Percentiles rank a stretch among this genome's conserved stretches.
These are phyloP conservation scores for Thermoascus crustaceus DNA, from an alignment of 2,329 filamentous ascomycete species.

Conservation along the genomic window DNA sequence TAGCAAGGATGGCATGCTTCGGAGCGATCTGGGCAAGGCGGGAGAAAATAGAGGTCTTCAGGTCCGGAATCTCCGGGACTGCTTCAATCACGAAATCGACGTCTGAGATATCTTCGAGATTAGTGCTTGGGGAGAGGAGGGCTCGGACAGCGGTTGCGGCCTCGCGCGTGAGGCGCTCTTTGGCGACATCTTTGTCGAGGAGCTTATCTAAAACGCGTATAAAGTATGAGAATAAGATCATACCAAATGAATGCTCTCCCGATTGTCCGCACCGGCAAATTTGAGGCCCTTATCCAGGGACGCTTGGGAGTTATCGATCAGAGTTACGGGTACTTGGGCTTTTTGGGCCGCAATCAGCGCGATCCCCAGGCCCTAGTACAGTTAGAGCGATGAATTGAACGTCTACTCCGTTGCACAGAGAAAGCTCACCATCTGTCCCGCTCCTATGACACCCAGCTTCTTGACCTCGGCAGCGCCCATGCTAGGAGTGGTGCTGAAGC, in stretches of 20 bases:
- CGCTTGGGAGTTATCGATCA: conserved; percentile 76
- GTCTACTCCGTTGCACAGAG: background rate
- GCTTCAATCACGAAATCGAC: conserved; percentile 98
- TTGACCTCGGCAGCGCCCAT: conserved; percentile 66
- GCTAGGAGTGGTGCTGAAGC: conserved; percentile 62
- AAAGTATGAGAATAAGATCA: background rate
- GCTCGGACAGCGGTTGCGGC: conserved; percentile 66
- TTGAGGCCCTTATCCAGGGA: conserved; percentile 81
- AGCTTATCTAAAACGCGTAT: conserved; percentile 74
- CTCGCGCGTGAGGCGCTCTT: conserved; percentile 73
- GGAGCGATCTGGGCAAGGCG: conserved; percentile 74
- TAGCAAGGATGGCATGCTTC: conserved; percentile 80
- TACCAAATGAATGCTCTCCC: background rate
- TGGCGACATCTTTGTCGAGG: conserved; percentile 83
- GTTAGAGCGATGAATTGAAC: conserved; percentile 17
- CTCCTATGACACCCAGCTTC: conserved; percentile 82
- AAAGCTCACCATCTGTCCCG: conserved; percentile 79
- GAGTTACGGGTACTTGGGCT: conserved; percentile 72
- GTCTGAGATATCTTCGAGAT: conserved; percentile 67
- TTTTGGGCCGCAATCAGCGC: conserved; percentile 84
- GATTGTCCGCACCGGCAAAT: conserved; percentile 64
- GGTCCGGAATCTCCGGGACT: conserved; percentile 79
- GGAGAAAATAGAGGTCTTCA: conserved; percentile 84
- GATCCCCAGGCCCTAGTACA: conserved; percentile 76
- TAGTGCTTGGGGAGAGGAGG: conserved; percentile 61